Evolutionary conservation across 2,329 filamentous ascomycete genomes (phyloP), one percentile per base, ranked within the genome.

Genomic region (Boeremia lycopersici): DNA sequence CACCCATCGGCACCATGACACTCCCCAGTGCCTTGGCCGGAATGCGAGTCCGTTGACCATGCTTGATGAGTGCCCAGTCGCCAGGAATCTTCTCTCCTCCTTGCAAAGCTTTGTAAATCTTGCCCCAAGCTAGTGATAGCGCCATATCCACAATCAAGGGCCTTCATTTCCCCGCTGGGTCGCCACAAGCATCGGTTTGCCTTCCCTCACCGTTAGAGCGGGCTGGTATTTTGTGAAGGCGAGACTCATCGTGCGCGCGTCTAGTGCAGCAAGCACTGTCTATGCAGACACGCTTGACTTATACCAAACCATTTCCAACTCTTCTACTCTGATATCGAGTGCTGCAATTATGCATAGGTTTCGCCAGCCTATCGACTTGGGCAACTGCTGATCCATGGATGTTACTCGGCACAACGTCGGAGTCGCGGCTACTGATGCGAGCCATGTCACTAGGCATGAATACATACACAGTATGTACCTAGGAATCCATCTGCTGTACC

Each of bases 1-100:
- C 90, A 2, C 90, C 90, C 88, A 95, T 92, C 0, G 90, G 90
- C 17, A 93, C 76, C 90, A 95, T 93, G 3, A 93, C 89, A 41
- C 65, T 60, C 30, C 85, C 84, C 9, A 95, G 76, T 0, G 90
- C 91, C 17, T 80, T 81, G 1, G 80, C 83, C 0, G 91, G 89
- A 63, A 95, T 89, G 51, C 89, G 84, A 0, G 89, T 91, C n/a
- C 76, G 80, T 11, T 78, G 78, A 0, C 90, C 90, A 13, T 92
- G 83, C 0, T 77, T 80, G 72, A 93, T 89, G 6, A 93, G 78
- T 1, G 89, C 90, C 90, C 90, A 95, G 63, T 88, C 86, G 1
- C 74, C 51, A 0, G 87, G 88, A n/a, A 90, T 90, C 76, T 84
- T 86, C 65, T 89, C 87, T 0, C 85, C 86, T 26, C 88, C 77